Conservation (phyloP, 2,329 filamentous ascomycete genomes). For the Xylaria multiplex region DNA sequence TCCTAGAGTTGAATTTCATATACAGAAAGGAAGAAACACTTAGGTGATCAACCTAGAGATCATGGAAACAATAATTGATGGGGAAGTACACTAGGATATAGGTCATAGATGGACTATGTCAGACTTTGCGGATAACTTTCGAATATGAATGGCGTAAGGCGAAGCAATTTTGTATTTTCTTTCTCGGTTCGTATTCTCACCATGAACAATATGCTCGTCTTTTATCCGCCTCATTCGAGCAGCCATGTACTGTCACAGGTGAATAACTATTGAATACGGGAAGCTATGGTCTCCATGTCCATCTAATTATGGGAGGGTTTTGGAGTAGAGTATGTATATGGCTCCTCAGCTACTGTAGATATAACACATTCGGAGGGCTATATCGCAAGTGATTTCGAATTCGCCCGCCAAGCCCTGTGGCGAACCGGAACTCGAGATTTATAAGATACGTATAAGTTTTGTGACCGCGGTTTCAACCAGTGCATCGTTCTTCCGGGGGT, state of each 20-base stretch:
- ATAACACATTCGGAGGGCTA: too few relatives aligned
- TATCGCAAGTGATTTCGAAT: not conserved
- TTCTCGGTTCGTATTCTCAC: not conserved
- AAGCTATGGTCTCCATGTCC: not conserved
- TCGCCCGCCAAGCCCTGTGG: not conserved
- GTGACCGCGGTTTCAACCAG: constrained; percentile 49
- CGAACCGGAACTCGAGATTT: not conserved
- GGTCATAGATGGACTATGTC: not conserved
- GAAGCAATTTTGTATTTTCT: not conserved
- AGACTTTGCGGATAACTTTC: not conserved
- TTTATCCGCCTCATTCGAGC: not conserved
- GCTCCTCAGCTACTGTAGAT: too few relatives aligned
- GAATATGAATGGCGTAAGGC: not conserved
- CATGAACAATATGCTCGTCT: not conserved
- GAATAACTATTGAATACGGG: not conserved
- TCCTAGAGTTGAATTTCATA: not conserved
- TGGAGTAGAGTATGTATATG: not conserved
- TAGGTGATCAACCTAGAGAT: too few relatives aligned
- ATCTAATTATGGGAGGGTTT: too few relatives aligned
- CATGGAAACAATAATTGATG: not conserved
- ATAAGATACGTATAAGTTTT: not conserved
- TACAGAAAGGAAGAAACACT: not conserved
- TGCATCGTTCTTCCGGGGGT: constrained; percentile 73
- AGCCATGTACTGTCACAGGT: not conserved
- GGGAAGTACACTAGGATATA: not conserved